Base-by-base conservation (phyloP, 148 eudicot species). In the Chenopodium suecicum region DNA sequence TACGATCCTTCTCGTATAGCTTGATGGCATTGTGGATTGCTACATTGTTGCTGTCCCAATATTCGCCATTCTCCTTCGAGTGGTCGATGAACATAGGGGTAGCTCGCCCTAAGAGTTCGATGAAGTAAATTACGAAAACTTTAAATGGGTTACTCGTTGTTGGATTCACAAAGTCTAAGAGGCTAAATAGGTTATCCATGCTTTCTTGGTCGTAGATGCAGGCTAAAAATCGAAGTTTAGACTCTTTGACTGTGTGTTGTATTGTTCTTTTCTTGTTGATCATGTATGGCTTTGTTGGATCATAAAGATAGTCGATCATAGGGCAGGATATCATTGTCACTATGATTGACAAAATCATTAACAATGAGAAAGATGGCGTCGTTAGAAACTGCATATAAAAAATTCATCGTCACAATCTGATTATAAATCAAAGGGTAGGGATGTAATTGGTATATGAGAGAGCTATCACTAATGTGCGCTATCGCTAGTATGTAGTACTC, bases 291-390 rank as follows among this genome's bases (percentile, higher is more conserved):
- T 19, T 56, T 56, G 62, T 56, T 17, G 62, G 62, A 56, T 56
- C 62, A 17, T 50, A 50, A 50, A 50, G 54, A 13, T 10, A 50
- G 54, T 50, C 2, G 14, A 91, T 90, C 83, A 96, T 37, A 0
- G 98, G 98, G n/a, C 92, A 82, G 2, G 83, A 74, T 75, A 92
- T 81, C 22, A 88, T 80, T 25, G 98, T 96, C 75, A 85, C 29
- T 20, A 71, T 50, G 14, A 85, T 74, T 19, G 92, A 78, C 41
- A 81, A 13, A 2, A 94, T 48, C 60, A 96, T 92, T 89, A 96
- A 74, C 89, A 94, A 80, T 56, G 99, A 80, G 76, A 90, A 92
- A 4, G 86, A 50, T 52, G 94, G 88, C 29, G 60, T 63, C 17
- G 52, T 44, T 72, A 96, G 70, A 71, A 96, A 88, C 99, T 94